Percentiles rank a stretch among this genome's conserved stretches.
Evolutionary conservation across 257 asterid species (phyloP).

Genomic region (Misopates orontium): DNA sequence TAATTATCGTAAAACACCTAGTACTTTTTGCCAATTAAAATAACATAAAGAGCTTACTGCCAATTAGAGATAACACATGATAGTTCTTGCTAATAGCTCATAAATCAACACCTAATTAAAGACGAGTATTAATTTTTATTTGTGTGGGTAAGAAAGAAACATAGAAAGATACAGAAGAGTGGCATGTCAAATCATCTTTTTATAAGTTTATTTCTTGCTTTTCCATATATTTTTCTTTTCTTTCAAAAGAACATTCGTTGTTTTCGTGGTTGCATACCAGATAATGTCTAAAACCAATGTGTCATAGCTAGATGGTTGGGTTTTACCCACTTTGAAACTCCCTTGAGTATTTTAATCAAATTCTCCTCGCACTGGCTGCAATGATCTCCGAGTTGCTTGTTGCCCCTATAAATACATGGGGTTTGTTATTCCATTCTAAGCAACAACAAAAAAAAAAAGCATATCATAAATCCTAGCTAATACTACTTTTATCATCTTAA

Average conservation of each 20-base stretch:
- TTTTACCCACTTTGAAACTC: constrained; percentile 17
- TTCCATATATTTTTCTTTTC: background rate
- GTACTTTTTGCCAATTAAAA: no score
- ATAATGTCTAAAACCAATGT: constrained; percentile 11
- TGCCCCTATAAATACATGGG: constrained; percentile 50
- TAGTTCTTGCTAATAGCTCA: no score
- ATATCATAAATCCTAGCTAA: background rate
- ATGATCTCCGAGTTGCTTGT: constrained; percentile 13
- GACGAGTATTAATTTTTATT: no score
- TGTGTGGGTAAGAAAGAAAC: constrained; percentile 7
- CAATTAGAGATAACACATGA: no score
- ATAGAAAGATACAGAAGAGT: background rate
- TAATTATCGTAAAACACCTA: no score
- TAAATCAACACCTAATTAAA: no score
- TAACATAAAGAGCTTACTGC: no score
- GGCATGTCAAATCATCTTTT: constrained; percentile 39
- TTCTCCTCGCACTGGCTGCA: background rate
- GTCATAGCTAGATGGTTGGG: background rate
- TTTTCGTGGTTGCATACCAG: constrained; percentile 25
- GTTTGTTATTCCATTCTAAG: constrained; percentile 33
- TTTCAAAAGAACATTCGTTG: constrained; percentile 13
- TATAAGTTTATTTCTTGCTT: constrained; percentile 1
- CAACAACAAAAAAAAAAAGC: background rate
- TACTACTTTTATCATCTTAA: no score
- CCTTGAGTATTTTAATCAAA: background rate